phyloP scores from a whole-genome alignment of 805 yeast genomes.

The Suhomyces emberorum region DNA sequence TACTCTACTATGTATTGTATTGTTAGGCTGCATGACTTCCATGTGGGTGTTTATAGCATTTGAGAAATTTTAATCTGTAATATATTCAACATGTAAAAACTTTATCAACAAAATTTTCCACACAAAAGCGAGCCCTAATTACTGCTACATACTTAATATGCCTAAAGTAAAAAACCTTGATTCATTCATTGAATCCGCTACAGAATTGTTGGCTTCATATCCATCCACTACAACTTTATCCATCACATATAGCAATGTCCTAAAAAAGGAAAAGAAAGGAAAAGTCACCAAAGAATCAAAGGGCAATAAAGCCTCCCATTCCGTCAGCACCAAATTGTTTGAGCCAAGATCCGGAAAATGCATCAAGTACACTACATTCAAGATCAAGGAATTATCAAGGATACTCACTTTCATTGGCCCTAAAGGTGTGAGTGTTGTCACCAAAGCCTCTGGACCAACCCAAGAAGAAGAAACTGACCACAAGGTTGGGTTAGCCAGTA shows the following conservation, averaged over 20 bases:
- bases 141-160: no score
- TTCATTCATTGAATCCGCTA: slow-evolving; percentile 28
- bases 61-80: no score
- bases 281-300: slow-evolving; percentile 9
- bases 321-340: slow-evolving; percentile 55
- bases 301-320: slow-evolving; percentile 23
- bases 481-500: slow-evolving; percentile 34
- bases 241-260: slow-evolving; percentile 33
- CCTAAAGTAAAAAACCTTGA: slow-evolving; percentile 14
- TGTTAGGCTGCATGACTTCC: no score
- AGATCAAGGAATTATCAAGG: slow-evolving; percentile 71
- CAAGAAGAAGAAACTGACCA: slow-evolving; percentile 13
- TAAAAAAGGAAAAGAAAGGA: slow-evolving; percentile 20
- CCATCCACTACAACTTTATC: slow-evolving; percentile 33
- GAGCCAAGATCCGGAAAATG: slow-evolving; percentile 65
- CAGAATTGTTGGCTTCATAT: slow-evolving; percentile 33
- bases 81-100: no score
- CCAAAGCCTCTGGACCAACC: slow-evolving; percentile 12
- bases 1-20: no score
- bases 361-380: slow-evolving; percentile 54
- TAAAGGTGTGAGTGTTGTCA: slow-evolving; percentile 46
- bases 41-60: no score
- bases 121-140: no score
- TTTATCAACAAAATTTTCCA: not conserved
- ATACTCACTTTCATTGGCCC: slow-evolving; percentile 74